A percentile compares a stretch with the other conserved stretches of the same genome.
These are phyloP conservation scores for Nemania sp. DNA, from an alignment of 2,329 filamentous ascomycete species.

Conservation along the genomic window DNA sequence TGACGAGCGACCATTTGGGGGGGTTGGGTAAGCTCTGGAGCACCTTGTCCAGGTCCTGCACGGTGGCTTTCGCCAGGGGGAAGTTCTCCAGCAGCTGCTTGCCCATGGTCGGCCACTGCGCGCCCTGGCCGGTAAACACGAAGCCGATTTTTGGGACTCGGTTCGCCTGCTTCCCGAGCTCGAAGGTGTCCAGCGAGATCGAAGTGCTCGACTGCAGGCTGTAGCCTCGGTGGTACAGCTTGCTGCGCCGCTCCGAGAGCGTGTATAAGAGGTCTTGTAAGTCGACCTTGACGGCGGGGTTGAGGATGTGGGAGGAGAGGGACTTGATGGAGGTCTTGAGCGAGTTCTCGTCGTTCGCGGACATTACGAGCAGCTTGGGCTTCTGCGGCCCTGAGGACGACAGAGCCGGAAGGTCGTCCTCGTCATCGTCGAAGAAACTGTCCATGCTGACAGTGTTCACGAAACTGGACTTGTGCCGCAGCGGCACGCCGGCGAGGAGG, in stretches of 20 bases:
- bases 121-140: slow-evolving; percentile 19
- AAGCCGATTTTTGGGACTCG: background rate
- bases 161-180: background rate
- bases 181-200: background rate
- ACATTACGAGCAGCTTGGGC: background rate
- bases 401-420: background rate
- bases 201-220: background rate
- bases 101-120: slow-evolving; percentile 26
- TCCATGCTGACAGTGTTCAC: background rate
- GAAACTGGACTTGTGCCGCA: background rate
- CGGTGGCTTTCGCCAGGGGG: slow-evolving; percentile 1
- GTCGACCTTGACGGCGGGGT: background rate
- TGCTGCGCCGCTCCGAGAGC: slow-evolving; percentile 11
- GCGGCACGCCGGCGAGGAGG: background rate
- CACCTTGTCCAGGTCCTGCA: slow-evolving; percentile 23
- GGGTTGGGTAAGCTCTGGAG: slow-evolving; percentile 22
- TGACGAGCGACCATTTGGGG: slow-evolving; percentile 25
- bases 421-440: background rate
- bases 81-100: slow-evolving; percentile 9
- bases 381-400: too few relatives aligned
- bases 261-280: slow-evolving; percentile 13
- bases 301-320: slow-evolving; percentile 4
- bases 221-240: slow-evolving; percentile 1
- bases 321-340: background rate
- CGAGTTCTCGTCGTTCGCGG: slow-evolving; percentile 5